Base-by-base conservation (phyloP, 2,329 filamentous ascomycete genomes). In the Aspergillus ibericus region DNA sequence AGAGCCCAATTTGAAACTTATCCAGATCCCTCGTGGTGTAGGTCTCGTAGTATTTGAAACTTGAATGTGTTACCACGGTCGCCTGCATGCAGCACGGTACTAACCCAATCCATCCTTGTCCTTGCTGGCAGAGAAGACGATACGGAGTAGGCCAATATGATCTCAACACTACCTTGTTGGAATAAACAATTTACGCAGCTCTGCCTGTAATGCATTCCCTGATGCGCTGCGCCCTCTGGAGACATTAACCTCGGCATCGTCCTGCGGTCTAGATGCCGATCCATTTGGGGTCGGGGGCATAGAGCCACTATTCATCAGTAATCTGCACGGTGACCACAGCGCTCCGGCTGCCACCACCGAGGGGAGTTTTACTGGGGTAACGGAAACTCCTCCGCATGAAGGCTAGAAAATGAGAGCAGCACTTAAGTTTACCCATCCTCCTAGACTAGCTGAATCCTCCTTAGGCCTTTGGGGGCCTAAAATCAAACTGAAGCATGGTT, bases 31-130 rank as follows among this genome's bases (percentile, higher is more conserved):
- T 81, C 32, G 86, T 87, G 1, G 89, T 89, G 72, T 89, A 92
- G 0, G 88, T 86, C 71, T 92, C 90, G 72, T 92, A 92, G 70
- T 88, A 90, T 62, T 89, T 87, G 74, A 90, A 88, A 90, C 62
- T 89, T 87, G 74, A 90, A 85, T 0, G 88, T 84, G 61, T 86
- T 85, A 68, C 87, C 85, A 67, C 88, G 91, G 75, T 92, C 89
- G 15, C 89, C 80, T 0, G 87, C 87, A 92, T 2, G 87, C 88
- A 4, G 88, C 86, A 9, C 87, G 83, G 68, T 91, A 92, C 46
- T 79, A 75, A 0, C 82, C 68, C n/a, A 74, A 72, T 5, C 86
- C 87, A 25, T 80, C 74, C 5, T 76, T 69, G 55, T 82, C 77
- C 18, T 60, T 70, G 60, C 86, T 84, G 8, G 84, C 86, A 1